These are phyloP conservation scores for Hyphodiscus hymeniophilus DNA, from an alignment of 495 filamentous ascomycete genomes.

Conservation along the genomic window DNA sequence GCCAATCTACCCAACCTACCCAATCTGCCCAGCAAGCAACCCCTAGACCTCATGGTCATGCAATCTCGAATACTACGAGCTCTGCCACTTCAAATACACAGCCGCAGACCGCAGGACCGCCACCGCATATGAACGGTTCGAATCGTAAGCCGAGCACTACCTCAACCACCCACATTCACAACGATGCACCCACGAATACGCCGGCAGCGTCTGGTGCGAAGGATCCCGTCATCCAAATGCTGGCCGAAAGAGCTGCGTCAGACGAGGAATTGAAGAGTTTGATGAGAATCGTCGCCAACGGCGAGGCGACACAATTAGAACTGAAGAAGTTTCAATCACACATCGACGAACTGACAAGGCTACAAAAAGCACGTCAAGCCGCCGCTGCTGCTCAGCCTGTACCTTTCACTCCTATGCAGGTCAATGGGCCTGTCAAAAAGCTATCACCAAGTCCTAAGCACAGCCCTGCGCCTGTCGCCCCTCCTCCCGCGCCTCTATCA, in stretches of 20 bases:
- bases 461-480: constrained; percentile 10
- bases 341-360: constrained; percentile 75
- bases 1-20: background rate
- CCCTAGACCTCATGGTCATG: constrained; percentile 12
- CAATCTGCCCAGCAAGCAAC: constrained; percentile 11
- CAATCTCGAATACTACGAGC: constrained; percentile 7
- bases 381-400: constrained; percentile 3
- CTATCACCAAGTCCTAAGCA: constrained; percentile 15
- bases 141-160: background rate
- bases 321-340: constrained; percentile 84
- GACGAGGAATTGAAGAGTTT: constrained; percentile 87
- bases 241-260: constrained; percentile 78
- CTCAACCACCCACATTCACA: background rate
- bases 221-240: constrained; percentile 91
- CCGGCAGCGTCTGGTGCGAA: too few species aligned
- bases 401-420: constrained; percentile 12
- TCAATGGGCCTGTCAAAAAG: background rate
- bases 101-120: background rate
- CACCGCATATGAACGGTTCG: constrained; percentile 7
- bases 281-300: constrained; percentile 91
- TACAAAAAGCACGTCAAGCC: constrained; percentile 21
- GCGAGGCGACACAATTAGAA: constrained; percentile 70
- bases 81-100: constrained; percentile 4
- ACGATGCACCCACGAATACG: background rate
- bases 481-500: constrained; percentile 25